These are phyloP conservation scores for Gymnopilus dilepis DNA, from an alignment of 768 basidiomycete genomes.

Conservation along the genomic window DNA sequence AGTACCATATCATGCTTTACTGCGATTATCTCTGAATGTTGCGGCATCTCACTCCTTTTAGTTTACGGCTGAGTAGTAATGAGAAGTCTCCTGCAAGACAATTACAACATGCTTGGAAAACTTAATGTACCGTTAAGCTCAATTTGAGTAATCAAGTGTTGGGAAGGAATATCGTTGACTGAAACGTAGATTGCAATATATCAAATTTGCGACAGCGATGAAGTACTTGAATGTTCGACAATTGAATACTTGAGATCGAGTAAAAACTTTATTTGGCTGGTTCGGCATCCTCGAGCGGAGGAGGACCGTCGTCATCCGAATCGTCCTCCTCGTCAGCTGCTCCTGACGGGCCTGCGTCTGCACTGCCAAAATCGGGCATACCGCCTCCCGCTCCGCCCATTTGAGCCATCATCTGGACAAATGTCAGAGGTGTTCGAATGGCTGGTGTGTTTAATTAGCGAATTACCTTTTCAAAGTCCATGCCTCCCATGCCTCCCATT, in stretches of 20 bases:
- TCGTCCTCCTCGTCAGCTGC: slow-evolving; percentile 51
- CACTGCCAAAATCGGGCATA: slow-evolving; percentile 29
- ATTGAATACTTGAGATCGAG: not conserved
- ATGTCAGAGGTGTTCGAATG: slow-evolving; percentile 1
- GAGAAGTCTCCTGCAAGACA: too few relatives aligned
- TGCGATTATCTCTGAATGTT: too few relatives aligned
- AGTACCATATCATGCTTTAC: too few relatives aligned
- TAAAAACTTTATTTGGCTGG: slow-evolving; percentile 40
- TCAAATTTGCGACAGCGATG: not conserved
- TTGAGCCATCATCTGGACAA: slow-evolving; percentile 54
- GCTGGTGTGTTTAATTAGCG: not conserved
- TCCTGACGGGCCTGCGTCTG: slow-evolving; percentile 24
- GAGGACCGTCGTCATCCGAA: slow-evolving; percentile 72
- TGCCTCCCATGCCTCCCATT: slow-evolving; percentile 60
- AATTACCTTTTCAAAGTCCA: slow-evolving; percentile 70
- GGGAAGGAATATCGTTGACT: too few relatives aligned
- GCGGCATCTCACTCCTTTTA: not conserved
- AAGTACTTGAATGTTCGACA: not conserved
- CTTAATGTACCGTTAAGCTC: too few relatives aligned
- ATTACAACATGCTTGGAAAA: too few relatives aligned
- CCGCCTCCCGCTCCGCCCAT: slow-evolving; percentile 42
- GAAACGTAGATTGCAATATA: not conserved
- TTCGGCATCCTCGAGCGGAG: slow-evolving; percentile 78
- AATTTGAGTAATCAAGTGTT: too few relatives aligned
- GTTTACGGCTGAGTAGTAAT: not conserved